Percentiles rank a stretch among this genome's conserved stretches.
Conservation (phyloP, 2,329 filamentous ascomycete genomes). For the Talaromyces sp. region DNA sequence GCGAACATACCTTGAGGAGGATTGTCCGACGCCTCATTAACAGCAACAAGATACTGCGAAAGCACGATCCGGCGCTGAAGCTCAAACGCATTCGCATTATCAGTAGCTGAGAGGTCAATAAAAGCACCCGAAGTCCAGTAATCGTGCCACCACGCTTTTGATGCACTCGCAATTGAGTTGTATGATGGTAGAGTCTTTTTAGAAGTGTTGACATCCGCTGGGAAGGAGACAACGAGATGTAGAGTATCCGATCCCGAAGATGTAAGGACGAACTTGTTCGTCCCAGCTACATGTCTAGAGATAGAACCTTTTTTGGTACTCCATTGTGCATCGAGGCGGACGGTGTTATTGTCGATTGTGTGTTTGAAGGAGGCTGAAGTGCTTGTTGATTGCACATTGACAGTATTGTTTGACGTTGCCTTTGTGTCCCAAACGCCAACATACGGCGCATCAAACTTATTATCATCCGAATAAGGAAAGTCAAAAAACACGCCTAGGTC, state of each 20-base stretch:
- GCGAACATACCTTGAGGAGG: conserved; percentile 43
- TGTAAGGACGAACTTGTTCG: not conserved
- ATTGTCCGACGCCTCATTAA: conserved; percentile 51
- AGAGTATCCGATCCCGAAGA: not conserved
- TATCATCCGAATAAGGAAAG: not conserved
- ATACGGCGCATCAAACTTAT: not conserved
- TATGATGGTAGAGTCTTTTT: not conserved
- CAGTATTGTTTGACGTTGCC: not conserved
- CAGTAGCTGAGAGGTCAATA: not conserved
- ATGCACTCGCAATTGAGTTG: not conserved
- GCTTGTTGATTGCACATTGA: not conserved
- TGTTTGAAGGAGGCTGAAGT: not conserved
- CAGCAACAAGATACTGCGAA: conserved; percentile 53
- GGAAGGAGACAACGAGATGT: not conserved
- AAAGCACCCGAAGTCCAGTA: not conserved
- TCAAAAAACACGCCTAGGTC: not conserved
- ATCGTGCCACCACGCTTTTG: not conserved
- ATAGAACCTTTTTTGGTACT: not conserved
- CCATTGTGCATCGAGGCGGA: not conserved
- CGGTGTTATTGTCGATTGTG: not conserved
- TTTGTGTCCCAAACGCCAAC: not conserved
- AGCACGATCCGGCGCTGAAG: conserved; percentile 53
- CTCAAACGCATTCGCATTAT: conserved; percentile 27
- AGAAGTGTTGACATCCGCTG: not conserved
- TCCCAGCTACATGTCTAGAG: not conserved